Conservation (phyloP, 2,329 filamentous ascomycete species). For the Penicillium polonicum region DNA sequence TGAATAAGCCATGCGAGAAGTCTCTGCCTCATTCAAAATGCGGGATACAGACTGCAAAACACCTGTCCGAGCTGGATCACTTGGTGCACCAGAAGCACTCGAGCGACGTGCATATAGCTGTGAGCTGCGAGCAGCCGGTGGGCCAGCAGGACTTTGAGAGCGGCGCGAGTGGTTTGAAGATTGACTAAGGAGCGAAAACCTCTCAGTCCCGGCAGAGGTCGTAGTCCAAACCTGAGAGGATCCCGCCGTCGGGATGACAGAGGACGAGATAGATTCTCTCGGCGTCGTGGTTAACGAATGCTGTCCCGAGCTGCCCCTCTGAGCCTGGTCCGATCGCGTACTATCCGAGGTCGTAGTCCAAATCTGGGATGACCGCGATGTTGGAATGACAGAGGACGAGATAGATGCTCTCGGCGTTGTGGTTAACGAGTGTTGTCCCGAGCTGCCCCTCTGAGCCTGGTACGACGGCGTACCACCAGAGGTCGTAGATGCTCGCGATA, state of each 20-base stretch:
- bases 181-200: background rate
- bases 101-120: constrained; percentile 1
- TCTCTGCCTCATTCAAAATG: constrained; percentile 1
- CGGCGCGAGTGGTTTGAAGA: background rate
- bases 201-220: constrained; percentile 4
- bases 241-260: background rate
- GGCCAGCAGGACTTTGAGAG: background rate
- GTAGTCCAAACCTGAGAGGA: constrained; percentile 18
- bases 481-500: constrained; percentile 16
- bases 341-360: constrained; percentile 13
- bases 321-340: background rate
- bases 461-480: background rate
- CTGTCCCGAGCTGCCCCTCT: background rate
- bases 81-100: constrained; percentile 8
- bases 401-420: constrained; percentile 4
- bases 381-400: background rate
- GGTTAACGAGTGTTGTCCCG: constrained; percentile 4
- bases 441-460: background rate
- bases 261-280: constrained; percentile 3
- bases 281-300: background rate
- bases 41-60: background rate
- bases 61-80: constrained; percentile 2
- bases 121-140: background rate
- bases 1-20: background rate
- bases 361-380: constrained; percentile 13